Percentiles rank a stretch among this genome's conserved stretches.
Evolutionary conservation across 1,284 basidiomycete species (phyloP).

Genomic region (Psilocybe mexicana): DNA sequence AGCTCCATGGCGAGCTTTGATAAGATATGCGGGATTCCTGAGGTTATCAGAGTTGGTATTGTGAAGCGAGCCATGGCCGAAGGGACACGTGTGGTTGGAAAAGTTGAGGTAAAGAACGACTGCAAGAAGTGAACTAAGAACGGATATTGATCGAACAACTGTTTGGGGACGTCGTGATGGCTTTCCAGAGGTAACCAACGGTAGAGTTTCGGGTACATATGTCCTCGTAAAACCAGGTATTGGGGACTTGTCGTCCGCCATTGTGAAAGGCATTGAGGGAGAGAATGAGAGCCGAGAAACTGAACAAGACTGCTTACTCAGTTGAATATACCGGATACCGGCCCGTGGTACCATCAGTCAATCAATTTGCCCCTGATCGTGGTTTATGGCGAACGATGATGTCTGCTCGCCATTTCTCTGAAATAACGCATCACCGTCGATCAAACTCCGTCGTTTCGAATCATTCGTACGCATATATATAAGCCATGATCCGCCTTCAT

Average conservation of each 20-base stretch:
- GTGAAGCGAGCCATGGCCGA: background rate
- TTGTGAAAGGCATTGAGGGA: background rate
- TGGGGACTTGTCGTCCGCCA: background rate
- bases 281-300: background rate
- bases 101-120: conserved; percentile 6
- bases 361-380: background rate
- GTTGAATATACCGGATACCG: background rate
- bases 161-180: background rate
- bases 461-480: conserved; percentile 1
- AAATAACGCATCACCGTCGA: background rate
- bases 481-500: background rate
- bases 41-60: background rate
- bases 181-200: background rate
- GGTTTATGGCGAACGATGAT: background rate
- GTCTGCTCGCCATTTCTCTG: background rate
- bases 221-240: background rate
- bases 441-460: background rate
- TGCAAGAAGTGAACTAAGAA: background rate
- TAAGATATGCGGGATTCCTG: conserved; percentile 74
- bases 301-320: background rate
- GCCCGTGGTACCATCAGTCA: background rate
- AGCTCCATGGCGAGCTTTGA: conserved; percentile 74
- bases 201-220: background rate
- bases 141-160: background rate
- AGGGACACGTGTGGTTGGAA: conserved; percentile 1